Evolutionary conservation across 331 rosid species (phyloP).

Genomic region (Cydonia oblonga): DNA sequence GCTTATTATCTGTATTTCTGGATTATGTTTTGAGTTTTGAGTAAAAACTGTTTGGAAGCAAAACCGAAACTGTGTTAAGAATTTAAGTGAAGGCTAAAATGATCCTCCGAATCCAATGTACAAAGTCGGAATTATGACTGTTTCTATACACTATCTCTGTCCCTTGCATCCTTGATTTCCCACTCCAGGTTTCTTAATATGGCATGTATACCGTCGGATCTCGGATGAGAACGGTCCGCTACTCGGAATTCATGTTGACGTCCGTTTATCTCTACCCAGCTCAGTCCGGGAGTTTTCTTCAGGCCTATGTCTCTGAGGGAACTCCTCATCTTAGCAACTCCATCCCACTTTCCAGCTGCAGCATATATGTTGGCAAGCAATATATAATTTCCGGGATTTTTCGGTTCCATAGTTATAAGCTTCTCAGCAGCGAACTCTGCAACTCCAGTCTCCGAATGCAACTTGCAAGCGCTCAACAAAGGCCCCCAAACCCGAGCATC

Average conservation of each 20-base stretch:
- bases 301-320: slow-evolving; percentile 51
- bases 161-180: slow-evolving; percentile 32
- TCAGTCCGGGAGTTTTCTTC: slow-evolving; percentile 60
- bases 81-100: too few relatives aligned
- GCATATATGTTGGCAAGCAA: slow-evolving; percentile 73
- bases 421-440: slow-evolving; percentile 66
- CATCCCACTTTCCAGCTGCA: slow-evolving; percentile 70
- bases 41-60: too few relatives aligned
- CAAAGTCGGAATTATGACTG: not conserved
- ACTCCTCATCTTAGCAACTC: slow-evolving; percentile 64
- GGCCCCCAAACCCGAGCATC: slow-evolving; percentile 76
- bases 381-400: slow-evolving; percentile 69
- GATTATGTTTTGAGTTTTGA: not conserved
- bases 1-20: not conserved
- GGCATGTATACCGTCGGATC: slow-evolving; percentile 39
- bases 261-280: slow-evolving; percentile 71
- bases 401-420: slow-evolving; percentile 59
- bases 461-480: slow-evolving; percentile 59
- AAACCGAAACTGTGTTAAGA: too few relatives aligned
- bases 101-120: not conserved
- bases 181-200: slow-evolving; percentile 34
- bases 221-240: slow-evolving; percentile 65
- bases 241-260: slow-evolving; percentile 52
- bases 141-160: slow-evolving; percentile 8
- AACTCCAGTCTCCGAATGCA: slow-evolving; percentile 38